Base-by-base conservation (phyloP, 2,329 filamentous ascomycete genomes). In the Fusarium papillatum region DNA sequence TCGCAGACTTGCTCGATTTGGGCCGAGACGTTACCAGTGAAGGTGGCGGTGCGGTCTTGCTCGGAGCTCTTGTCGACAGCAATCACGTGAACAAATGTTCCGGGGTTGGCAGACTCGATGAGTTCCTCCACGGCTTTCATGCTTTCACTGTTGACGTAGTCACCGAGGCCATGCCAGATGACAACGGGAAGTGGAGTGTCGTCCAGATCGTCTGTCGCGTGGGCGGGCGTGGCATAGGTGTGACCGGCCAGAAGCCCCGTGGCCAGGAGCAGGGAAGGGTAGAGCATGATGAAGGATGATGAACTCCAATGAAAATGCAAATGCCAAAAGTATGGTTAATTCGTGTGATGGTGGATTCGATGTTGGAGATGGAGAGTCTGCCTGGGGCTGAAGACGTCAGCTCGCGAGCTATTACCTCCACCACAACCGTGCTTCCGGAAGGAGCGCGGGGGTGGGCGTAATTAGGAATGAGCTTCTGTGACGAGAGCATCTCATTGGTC, bases 131-230 rank as follows among this genome's bases (percentile, higher is more conserved):
- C 89, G 66, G 88, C 84, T 78, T 91, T 90, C 67, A 98, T 89
- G 69, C 96, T 95, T 2, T 95, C 93, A 74, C 91, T 91, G 64
- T 91, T 90, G 86, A 93, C 97, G 83, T 93, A 90, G 85, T 97
- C 95, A 79, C 92, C 92, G 14, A 92, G 87, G 31, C 91, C 97
- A 84, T 99, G 97, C 97, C 97, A 99, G 85, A 99, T 94, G 71
- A 99, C 90, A 41, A 99, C 89, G 1, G 97, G 97, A 36, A 98
- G 90, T 5, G 95, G 95, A n/a, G 90, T 92, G 77, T 92, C 90
- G 80, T 88, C 84, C 61, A 86, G 79, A 48, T 87, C 84, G 74
- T 83, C 70, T 34, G 68, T 69, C 68, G 70, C 64, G 68, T 66
- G 78, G 53, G 76, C 71, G 46, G 72, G 78, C 66, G 77, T 73